Evolutionary conservation across 371 early-diverging fungal genomes (phyloP).

Genomic region (Mucor irregularis): DNA sequence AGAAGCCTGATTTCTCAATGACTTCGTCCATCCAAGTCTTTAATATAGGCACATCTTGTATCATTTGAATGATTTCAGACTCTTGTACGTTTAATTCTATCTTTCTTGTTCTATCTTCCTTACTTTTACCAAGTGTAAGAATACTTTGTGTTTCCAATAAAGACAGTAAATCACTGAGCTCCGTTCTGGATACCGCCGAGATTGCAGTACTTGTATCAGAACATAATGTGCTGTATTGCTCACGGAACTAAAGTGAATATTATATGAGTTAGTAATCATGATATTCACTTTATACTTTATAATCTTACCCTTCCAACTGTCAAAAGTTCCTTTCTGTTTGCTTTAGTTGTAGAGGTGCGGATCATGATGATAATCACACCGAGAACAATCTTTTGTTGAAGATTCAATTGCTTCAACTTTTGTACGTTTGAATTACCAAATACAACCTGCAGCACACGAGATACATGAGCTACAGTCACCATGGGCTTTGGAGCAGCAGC

Average conservation of each 20-base stretch:
- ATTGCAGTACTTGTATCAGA: conserved; percentile 42
- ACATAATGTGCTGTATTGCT: conserved; percentile 59
- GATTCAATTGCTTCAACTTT: conserved; percentile 66
- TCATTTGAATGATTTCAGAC: conserved; percentile 49
- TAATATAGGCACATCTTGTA: conserved; percentile 31
- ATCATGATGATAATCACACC: conserved; percentile 49
- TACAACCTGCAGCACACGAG: conserved; percentile 65
- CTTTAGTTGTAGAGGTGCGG: conserved; percentile 17
- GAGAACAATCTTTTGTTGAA: conserved; percentile 83
- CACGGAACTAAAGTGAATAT: conserved; percentile 43
- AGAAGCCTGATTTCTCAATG: conserved; percentile 1
- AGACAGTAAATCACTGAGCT: conserved; percentile 73
- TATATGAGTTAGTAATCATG: background rate
- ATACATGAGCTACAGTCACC: conserved; percentile 80
- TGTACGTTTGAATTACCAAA: conserved; percentile 66
- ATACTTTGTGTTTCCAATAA: conserved; percentile 78
- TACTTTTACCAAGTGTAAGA: conserved; percentile 52
- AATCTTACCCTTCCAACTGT: conserved; percentile 51
- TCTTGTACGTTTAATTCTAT: conserved; percentile 51
- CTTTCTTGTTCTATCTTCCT: conserved; percentile 52
- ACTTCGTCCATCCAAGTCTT: conserved; percentile 27
- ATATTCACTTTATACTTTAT: conserved; percentile 20
- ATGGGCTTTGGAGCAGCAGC: conserved; percentile 45
- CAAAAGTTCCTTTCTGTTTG: conserved; percentile 44
- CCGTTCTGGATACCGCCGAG: conserved; percentile 71